Conservation (phyloP, 1,284 basidiomycete genomes). For the Porogramme epimiltina region DNA sequence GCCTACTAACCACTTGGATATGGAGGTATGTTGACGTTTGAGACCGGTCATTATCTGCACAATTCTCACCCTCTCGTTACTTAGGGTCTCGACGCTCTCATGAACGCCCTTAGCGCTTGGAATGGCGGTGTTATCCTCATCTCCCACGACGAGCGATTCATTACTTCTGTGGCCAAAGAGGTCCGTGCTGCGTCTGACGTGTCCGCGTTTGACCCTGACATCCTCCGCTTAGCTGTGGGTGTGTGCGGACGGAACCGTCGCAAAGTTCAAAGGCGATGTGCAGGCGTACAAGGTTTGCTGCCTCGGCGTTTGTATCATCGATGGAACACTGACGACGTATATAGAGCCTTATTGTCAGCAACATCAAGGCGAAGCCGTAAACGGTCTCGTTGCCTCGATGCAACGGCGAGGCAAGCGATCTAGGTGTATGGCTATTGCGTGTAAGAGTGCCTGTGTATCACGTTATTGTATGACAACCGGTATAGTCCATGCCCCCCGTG, state of each 20-base stretch:
- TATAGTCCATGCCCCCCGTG: no score
- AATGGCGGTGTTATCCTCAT: slow-evolving; percentile 97
- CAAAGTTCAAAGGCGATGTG: slow-evolving; percentile 90
- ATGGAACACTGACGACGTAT: slow-evolving; percentile 8
- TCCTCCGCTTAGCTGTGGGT: slow-evolving; percentile 77
- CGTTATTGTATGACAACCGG: not conserved
- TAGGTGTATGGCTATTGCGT: not conserved
- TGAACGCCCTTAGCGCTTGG: slow-evolving; percentile 86
- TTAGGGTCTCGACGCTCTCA: slow-evolving; percentile 94
- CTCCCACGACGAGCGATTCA: slow-evolving; percentile 93
- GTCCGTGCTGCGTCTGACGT: slow-evolving; percentile 35
- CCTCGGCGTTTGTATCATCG: not conserved
- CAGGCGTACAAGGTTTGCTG: slow-evolving; percentile 84
- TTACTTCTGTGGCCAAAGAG: slow-evolving; percentile 81
- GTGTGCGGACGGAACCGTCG: slow-evolving; percentile 83
- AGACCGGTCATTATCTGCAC: not conserved
- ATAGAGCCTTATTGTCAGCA: slow-evolving; percentile 79
- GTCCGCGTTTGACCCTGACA: not conserved
- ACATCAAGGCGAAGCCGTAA: slow-evolving; percentile 54
- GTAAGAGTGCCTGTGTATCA: slow-evolving; percentile 2
- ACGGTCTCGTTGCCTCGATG: not conserved
- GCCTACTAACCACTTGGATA: slow-evolving; percentile 98
- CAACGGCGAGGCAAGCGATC: not conserved
- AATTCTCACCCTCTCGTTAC: not conserved
- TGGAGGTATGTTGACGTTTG: slow-evolving; percentile 51